Conservation (phyloP, 2,329 filamentous ascomycete species). For the Macrophomina phaseolina region DNA sequence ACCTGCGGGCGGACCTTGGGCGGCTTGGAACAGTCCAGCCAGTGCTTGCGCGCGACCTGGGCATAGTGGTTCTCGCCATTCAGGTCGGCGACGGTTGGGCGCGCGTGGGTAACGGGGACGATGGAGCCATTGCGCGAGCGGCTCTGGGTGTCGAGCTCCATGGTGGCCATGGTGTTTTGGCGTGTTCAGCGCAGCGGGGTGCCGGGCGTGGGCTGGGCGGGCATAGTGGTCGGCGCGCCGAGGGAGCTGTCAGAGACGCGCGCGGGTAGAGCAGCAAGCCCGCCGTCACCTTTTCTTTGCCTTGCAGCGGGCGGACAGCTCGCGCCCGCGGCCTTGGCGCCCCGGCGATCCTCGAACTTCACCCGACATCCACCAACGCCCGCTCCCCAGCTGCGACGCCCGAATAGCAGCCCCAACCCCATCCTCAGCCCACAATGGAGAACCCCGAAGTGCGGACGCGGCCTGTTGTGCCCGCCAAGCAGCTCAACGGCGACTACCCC, state of each 20-base stretch:
- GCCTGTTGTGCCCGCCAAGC: slow-evolving; percentile 74
- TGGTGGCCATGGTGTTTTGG: slow-evolving; percentile 28
- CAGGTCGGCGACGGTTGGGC: slow-evolving; percentile 70
- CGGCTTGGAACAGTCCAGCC: slow-evolving; percentile 71
- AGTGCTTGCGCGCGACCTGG: slow-evolving; percentile 80
- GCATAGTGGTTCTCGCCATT: slow-evolving; percentile 70
- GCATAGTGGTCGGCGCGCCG: slow-evolving; percentile 24
- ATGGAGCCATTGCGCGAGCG: slow-evolving; percentile 31
- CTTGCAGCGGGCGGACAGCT: slow-evolving; percentile 12
- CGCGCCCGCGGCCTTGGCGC: slow-evolving; percentile 19
- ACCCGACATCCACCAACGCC: slow-evolving; percentile 18
- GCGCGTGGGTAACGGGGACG: slow-evolving; percentile 46
- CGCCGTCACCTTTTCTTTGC: slow-evolving; percentile 21
- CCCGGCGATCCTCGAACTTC: slow-evolving; percentile 13
- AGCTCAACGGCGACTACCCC: slow-evolving; percentile 81
- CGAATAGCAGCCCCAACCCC: neutral
- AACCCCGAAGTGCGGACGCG: slow-evolving; percentile 33
- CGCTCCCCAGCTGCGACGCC: slow-evolving; percentile 8
- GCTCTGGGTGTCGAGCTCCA: slow-evolving; percentile 37
- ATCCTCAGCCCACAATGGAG: slow-evolving; percentile 18
- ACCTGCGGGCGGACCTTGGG: slow-evolving; percentile 78
- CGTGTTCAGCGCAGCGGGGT: slow-evolving; percentile 17
- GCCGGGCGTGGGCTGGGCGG: slow-evolving; percentile 12
- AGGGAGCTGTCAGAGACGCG: slow-evolving; percentile 24
- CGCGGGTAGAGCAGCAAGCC: neutral